Evolutionary conservation across 352 stramenopile genomes (phyloP).

Genomic region (Globisporangium splendens): DNA sequence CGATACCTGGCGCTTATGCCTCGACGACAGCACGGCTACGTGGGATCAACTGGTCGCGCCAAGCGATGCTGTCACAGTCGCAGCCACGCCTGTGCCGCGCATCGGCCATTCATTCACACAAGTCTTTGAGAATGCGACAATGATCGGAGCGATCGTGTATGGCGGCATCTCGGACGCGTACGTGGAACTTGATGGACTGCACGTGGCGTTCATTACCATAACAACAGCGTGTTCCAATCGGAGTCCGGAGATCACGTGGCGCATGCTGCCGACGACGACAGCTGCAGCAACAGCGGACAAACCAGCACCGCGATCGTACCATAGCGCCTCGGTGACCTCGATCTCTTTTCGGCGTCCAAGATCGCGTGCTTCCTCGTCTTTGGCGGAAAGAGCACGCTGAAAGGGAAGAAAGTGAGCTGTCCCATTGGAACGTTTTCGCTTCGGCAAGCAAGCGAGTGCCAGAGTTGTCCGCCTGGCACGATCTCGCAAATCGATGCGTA

Average conservation of each 20-base stretch:
- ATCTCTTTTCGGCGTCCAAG: slow-evolving; percentile 25
- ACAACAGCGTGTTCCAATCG: slow-evolving; percentile 14
- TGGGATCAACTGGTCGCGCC: slow-evolving; percentile 57
- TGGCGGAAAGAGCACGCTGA: slow-evolving; percentile 43
- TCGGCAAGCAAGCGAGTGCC: slow-evolving; percentile 36
- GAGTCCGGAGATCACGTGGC: slow-evolving; percentile 37
- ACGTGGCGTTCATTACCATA: slow-evolving; percentile 45
- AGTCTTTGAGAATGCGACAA: slow-evolving; percentile 44
- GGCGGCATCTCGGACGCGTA: slow-evolving; percentile 49
- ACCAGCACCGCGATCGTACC: slow-evolving; percentile 41
- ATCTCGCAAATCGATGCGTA: slow-evolving; percentile 44
- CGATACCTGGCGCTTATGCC: slow-evolving; percentile 57
- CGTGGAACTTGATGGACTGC: slow-evolving; percentile 32
- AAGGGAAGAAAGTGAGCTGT: slow-evolving; percentile 39
- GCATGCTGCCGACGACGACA: slow-evolving; percentile 19
- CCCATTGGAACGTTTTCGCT: slow-evolving; percentile 42
- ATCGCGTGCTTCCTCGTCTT: slow-evolving; percentile 51
- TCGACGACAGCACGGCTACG: slow-evolving; percentile 32
- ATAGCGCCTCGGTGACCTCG: slow-evolving; percentile 37
- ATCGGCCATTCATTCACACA: slow-evolving; percentile 59
- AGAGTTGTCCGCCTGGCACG: slow-evolving; percentile 53
- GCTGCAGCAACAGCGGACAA: slow-evolving; percentile 3
- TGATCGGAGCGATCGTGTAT: slow-evolving; percentile 39
- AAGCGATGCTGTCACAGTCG: slow-evolving; percentile 24
- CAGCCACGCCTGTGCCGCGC: slow-evolving; percentile 30